Evolutionary conservation across 208 protist species (phyloP).

Genomic region (Trypanosoma cruzi): DNA sequence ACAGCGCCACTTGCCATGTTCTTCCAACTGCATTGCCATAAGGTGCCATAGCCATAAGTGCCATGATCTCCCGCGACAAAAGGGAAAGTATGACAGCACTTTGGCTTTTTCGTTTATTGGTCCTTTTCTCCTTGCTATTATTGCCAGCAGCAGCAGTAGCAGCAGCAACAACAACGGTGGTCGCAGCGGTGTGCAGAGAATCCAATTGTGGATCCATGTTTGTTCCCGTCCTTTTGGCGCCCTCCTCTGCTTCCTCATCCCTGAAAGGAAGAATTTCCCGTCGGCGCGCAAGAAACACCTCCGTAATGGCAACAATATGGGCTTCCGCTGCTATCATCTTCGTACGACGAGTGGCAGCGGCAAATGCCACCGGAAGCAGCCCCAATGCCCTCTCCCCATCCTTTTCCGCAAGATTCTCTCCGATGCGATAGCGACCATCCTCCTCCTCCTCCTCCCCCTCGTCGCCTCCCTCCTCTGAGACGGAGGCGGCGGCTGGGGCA

Average conservation of each 20-base stretch:
- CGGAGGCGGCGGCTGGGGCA: not conserved
- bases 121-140: not conserved
- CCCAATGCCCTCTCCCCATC: constrained; percentile 1
- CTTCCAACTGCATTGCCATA: constrained; percentile 19
- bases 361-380: constrained; percentile 9
- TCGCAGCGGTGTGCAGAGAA: not conserved
- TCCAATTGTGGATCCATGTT: not conserved
- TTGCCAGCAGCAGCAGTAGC: not conserved
- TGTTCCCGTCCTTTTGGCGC: not conserved
- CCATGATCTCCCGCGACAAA: constrained; percentile 50
- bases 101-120: not conserved
- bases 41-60: constrained; percentile 35
- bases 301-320: constrained; percentile 34
- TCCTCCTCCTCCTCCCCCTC: constrained; percentile 10
- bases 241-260: not conserved
- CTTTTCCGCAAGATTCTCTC: too few species aligned
- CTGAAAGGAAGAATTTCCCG: not conserved
- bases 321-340: constrained; percentile 6
- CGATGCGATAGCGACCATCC: not conserved
- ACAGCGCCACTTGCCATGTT: constrained; percentile 58
- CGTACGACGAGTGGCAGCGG: constrained; percentile 30
- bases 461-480: not conserved
- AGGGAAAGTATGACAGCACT: constrained; percentile 48
- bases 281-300: constrained; percentile 25
- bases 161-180: not conserved